phyloP scores from a whole-genome alignment of 2,329 filamentous ascomycete species.

The Exophiala dermatitidis region DNA sequence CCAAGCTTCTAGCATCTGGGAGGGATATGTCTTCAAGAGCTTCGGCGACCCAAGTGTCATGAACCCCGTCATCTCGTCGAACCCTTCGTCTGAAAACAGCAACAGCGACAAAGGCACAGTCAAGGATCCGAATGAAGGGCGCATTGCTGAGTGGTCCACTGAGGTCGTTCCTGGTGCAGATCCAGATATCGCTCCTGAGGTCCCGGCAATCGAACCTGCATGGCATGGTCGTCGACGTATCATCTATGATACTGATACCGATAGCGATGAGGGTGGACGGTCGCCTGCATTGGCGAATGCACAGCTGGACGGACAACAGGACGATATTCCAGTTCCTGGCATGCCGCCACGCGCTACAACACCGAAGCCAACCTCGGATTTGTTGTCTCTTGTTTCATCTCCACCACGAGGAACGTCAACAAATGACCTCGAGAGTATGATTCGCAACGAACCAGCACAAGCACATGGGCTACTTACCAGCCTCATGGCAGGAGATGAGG shows the following conservation, averaged over 20 bases:
- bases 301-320: background rate
- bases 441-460: background rate
- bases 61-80: constrained; percentile 16
- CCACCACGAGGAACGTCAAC: background rate
- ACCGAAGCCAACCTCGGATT: background rate
- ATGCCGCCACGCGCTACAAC: background rate
- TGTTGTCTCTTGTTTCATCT: background rate
- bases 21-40: constrained; percentile 29
- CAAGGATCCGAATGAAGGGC: constrained; percentile 3
- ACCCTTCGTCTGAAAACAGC: background rate
- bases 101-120: background rate
- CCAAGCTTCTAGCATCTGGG: constrained; percentile 31
- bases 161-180: constrained; percentile 18
- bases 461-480: background rate
- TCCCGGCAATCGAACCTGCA: constrained; percentile 14
- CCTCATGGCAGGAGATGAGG: too few species aligned
- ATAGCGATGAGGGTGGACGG: constrained; percentile 19
- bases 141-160: constrained; percentile 22
- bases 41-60: constrained; percentile 29
- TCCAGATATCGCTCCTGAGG: constrained; percentile 19
- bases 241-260: constrained; percentile 14
- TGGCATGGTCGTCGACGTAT: constrained; percentile 13
- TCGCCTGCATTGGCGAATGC: background rate
- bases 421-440: background rate
- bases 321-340: background rate